phyloP scores from a whole-genome alignment of 768 basidiomycete species.

The Lactarius akahatsu region DNA sequence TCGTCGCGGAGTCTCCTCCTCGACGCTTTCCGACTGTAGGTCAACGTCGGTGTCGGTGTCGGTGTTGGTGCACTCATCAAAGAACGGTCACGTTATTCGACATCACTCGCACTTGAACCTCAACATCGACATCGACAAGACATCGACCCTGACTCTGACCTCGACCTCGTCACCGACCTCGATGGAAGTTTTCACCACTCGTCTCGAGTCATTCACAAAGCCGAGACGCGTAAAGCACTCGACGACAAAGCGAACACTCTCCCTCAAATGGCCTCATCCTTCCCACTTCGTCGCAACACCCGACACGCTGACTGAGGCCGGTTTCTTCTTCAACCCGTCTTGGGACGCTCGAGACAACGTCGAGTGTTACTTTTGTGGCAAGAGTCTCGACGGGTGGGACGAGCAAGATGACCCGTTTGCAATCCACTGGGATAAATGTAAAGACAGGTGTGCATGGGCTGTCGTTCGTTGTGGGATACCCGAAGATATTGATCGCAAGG shows the following conservation, averaged over 20 bases:
- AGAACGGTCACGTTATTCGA: slow-evolving; percentile 18
- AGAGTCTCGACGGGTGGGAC: slow-evolving; percentile 84
- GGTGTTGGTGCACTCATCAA: slow-evolving; percentile 11
- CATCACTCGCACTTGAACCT: slow-evolving; percentile 6
- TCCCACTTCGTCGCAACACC: slow-evolving; percentile 65
- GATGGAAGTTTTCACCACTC: slow-evolving; percentile 32
- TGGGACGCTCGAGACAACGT: slow-evolving; percentile 71
- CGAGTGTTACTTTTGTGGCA: slow-evolving; percentile 80
- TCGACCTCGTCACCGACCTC: background rate
- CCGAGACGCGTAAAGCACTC: slow-evolving; percentile 59
- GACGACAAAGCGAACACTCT: slow-evolving; percentile 41
- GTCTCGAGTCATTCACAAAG: slow-evolving; percentile 69
- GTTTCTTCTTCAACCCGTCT: slow-evolving; percentile 81
- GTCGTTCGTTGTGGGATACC: slow-evolving; percentile 68
- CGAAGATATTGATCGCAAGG: slow-evolving; percentile 55
- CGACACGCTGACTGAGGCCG: slow-evolving; percentile 76
- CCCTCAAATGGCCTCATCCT: slow-evolving; percentile 81
- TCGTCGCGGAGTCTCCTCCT: slow-evolving; percentile 15
- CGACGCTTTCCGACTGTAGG: slow-evolving; percentile 13
- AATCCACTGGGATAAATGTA: slow-evolving; percentile 75
- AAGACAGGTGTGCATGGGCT: slow-evolving; percentile 75
- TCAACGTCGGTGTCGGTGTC: slow-evolving; percentile 5
- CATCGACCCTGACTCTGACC: background rate
- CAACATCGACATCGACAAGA: background rate
- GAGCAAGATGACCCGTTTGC: slow-evolving; percentile 80